Base-by-base conservation (phyloP, 2,329 filamentous ascomycete species). In the Colletotrichum sp. region DNA sequence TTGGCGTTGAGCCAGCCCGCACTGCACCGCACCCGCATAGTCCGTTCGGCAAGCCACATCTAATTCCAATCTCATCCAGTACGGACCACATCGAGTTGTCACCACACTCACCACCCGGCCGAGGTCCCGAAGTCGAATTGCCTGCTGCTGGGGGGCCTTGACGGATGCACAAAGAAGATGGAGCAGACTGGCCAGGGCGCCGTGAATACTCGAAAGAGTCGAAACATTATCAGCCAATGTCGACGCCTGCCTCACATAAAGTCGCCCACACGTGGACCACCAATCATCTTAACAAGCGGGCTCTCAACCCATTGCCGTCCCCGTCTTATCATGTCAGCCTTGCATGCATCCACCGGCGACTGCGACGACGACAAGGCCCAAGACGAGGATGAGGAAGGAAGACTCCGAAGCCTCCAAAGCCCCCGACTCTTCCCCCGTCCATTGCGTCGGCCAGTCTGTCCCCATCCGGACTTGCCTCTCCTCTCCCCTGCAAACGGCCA, bases 401-500 rank as follows among this genome's bases (percentile, higher is more conserved):
- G 21, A 26, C 61, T 72, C 64, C 60, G 28, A 66, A 65, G 60
- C 71, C 43, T 63, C 60, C 34, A 69, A 30, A 26, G 39, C 39
- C 39, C 39, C 39, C 39, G 39, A 48, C 60, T 52, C 18, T 52
- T 63, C 60, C 68, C 61, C 68, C 30, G 52, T 39, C 68, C 72
- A 52, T n/a, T 61, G 61, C 63, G 14, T 71, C 72, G 68, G 68
- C 61, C 48, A 61, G 30, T 26, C 36, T 26, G 26, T 75, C 69
- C 69, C n/a, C 39, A 72, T 75, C 73, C 73, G 73, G 73, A 32
- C 57, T 39, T 55, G 69, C 39, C 26, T 63, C 39, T 72, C 55
- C 39, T 10, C 36, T 68, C 32, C 63, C 69, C 73, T 72, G 69
- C 73, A 68, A 75, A 72, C 68, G 55, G 73, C 63, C 52, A 34